phyloP scores from a whole-genome alignment of 2,329 filamentous ascomycete genomes.

The Colletotrichum agaves region DNA sequence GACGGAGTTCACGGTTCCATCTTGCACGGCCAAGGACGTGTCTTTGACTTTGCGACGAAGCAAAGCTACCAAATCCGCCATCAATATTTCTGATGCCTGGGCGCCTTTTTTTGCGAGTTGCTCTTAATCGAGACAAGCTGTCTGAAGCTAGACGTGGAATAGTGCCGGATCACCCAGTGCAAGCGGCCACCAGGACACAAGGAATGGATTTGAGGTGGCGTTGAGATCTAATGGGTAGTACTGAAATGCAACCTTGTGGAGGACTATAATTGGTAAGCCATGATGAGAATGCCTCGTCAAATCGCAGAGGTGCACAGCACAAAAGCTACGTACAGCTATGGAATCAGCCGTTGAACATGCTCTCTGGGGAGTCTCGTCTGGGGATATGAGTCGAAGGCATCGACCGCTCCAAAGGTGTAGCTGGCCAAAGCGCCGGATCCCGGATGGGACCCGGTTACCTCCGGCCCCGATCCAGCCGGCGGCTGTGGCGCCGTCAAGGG shows the following conservation, averaged over 20 bases:
- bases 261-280: slow-evolving; percentile 51
- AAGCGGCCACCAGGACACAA: slow-evolving; percentile 69
- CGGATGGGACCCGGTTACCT: neutral
- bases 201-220: slow-evolving; percentile 64
- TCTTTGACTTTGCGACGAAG: slow-evolving; percentile 62
- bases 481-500: slow-evolving; percentile 50
- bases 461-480: slow-evolving; percentile 11
- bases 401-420: slow-evolving; percentile 52
- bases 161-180: slow-evolving; percentile 65
- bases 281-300: neutral
- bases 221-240: slow-evolving; percentile 68
- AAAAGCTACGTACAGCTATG: slow-evolving; percentile 58
- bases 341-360: slow-evolving; percentile 65
- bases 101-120: slow-evolving; percentile 63
- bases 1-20: slow-evolving; percentile 67
- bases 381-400: slow-evolving; percentile 68
- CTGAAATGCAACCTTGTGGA: slow-evolving; percentile 67
- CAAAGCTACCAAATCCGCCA: slow-evolving; percentile 66
- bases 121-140: slow-evolving; percentile 67
- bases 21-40: slow-evolving; percentile 57
- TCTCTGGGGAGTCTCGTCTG: slow-evolving; percentile 60
- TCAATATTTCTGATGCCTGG: slow-evolving; percentile 63
- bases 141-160: slow-evolving; percentile 69
- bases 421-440: slow-evolving; percentile 37
- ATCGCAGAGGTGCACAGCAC: neutral